These are phyloP conservation scores for Ogataea minuta DNA, from an alignment of 805 yeast species.

Conservation along the genomic window DNA sequence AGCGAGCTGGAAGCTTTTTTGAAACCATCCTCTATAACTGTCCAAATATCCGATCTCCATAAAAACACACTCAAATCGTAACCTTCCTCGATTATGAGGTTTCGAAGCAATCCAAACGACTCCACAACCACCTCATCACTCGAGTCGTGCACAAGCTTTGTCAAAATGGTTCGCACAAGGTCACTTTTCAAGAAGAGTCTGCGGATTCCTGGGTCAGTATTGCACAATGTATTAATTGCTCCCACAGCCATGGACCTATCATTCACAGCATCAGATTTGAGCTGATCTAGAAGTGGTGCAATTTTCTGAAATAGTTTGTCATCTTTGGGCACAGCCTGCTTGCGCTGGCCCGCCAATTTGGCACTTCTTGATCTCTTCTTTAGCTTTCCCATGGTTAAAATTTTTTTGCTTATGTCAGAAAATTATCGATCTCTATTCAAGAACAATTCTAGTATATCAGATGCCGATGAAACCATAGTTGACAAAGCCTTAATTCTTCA, in stretches of 20 bases:
- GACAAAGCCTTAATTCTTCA: conserved; percentile 1
- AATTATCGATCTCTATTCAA: neutral
- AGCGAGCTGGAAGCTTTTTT: conserved; percentile 51
- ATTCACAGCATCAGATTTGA: conserved; percentile 60
- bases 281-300: conserved; percentile 63
- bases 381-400: conserved; percentile 62
- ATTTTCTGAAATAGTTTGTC: conserved; percentile 44
- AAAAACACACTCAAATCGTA: conserved; percentile 71
- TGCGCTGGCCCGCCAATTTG: conserved; percentile 10
- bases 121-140: conserved; percentile 78
- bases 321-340: conserved; percentile 3
- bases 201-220: conserved; percentile 60
- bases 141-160: conserved; percentile 61
- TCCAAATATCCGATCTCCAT: conserved; percentile 81
- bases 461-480: neutral
- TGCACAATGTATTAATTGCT: conserved; percentile 68
- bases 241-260: conserved; percentile 78
- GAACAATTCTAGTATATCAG: neutral
- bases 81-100: conserved; percentile 82
- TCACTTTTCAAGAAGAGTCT: conserved; percentile 66
- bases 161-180: conserved; percentile 60
- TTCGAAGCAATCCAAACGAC: conserved; percentile 77
- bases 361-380: conserved; percentile 63
- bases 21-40: conserved; percentile 51
- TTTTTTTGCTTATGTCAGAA: conserved; percentile 9